Conservation (phyloP, 441 rosid species). For the Geranium incanum region DNA sequence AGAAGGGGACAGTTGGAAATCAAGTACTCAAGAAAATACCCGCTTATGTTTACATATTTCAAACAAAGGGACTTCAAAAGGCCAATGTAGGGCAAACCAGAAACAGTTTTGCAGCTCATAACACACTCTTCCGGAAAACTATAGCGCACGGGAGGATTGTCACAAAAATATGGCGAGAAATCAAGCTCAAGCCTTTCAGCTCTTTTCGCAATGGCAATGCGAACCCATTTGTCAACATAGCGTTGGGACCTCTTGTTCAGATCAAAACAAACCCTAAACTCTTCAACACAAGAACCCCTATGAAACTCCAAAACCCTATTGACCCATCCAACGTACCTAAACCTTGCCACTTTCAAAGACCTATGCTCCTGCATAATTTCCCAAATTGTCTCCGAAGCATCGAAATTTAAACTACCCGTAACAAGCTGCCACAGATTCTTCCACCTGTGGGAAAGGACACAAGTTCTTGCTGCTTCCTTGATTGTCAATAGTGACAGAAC, state of each 20-base stretch:
- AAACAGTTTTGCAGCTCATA: not conserved
- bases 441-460: conserved; percentile 21
- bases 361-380: not conserved
- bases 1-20: conserved; percentile 19
- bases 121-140: conserved; percentile 11
- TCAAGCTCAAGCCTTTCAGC: conserved; percentile 21
- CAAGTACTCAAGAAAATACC: conserved; percentile 10
- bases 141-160: conserved; percentile 4
- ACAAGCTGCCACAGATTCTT: conserved; percentile 18
- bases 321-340: conserved; percentile 20
- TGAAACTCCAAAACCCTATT: conserved; percentile 14
- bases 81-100: conserved; percentile 5
- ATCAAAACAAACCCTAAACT: conserved; percentile 13
- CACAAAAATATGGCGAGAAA: conserved; percentile 10
- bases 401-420: conserved; percentile 11
- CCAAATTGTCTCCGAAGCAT: conserved; percentile 7
- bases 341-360: conserved; percentile 15
- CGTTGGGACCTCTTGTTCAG: conserved; percentile 15
- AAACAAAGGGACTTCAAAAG: conserved; percentile 15
- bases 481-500: conserved; percentile 20
- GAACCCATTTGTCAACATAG: conserved; percentile 18
- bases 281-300: conserved; percentile 7
- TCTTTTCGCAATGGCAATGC: conserved; percentile 13
- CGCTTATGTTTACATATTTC: conserved; percentile 13
- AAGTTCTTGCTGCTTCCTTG: conserved; percentile 22